These are phyloP conservation scores for Pseudopyricularia cyperi DNA, from an alignment of 2,329 filamentous ascomycete genomes.

Conservation along the genomic window DNA sequence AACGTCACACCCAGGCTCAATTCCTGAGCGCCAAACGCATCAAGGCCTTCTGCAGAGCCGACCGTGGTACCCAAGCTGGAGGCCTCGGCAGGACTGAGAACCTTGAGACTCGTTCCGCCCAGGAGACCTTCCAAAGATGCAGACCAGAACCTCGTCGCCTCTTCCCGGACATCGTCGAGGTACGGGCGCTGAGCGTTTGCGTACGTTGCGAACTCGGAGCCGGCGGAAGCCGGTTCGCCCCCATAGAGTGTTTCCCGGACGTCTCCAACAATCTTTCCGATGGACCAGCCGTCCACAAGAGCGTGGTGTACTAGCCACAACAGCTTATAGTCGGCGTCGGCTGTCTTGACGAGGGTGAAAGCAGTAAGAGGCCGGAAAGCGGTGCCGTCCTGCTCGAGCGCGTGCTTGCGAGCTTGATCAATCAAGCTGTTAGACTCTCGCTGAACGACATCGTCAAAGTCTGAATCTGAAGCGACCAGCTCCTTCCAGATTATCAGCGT, in stretches of 20 bases:
- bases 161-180: too few species aligned
- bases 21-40: too few species aligned
- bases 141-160: too few species aligned
- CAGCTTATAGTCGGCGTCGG: not conserved
- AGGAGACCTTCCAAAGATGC: too few species aligned
- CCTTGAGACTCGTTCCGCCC: too few species aligned
- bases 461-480: not conserved
- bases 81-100: too few species aligned
- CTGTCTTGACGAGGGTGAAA: not conserved
- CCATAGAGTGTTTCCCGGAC: slow-evolving; percentile 22
- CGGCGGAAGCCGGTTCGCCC: too few species aligned
- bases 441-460: not conserved
- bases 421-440: not conserved
- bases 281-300: not conserved
- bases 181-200: too few species aligned
- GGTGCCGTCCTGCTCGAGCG: not conserved
- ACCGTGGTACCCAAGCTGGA: too few species aligned
- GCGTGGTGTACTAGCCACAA: not conserved
- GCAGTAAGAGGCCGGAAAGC: not conserved
- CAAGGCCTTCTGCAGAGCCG: too few species aligned
- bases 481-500: not conserved
- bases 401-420: not conserved
- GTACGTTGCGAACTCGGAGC: too few species aligned
- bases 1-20: too few species aligned
- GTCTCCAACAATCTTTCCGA: not conserved